Base-by-base conservation (phyloP, 768 basidiomycete species). In the Clitopilus passeckerianus region DNA sequence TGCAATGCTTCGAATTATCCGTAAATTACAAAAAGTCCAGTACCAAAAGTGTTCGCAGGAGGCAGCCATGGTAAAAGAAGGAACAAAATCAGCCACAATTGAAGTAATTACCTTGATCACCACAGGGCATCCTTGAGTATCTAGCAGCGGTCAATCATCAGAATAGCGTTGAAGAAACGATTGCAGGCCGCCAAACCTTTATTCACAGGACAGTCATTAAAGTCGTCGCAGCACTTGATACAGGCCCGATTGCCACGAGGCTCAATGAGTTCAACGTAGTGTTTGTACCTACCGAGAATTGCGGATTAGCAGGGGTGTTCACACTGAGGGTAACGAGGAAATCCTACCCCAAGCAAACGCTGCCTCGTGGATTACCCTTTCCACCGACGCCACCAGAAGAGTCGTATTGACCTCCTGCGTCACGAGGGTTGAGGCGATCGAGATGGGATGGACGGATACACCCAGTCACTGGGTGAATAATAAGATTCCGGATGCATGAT, bases 251-350 rank as follows among this genome's bases (percentile, higher is more conserved):
- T 67, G 5, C 71, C 82, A 18, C 70, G 71, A 12, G 83, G 84
- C 65, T 86, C 83, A 24, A 85, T 74, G n/a, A 85, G 68, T 61
- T 85, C 84, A 23, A 83, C 80, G 66, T 83, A 83, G 67, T 83
- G 80, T 27, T 82, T 82, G 68, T 80, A 84, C 1, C 78, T 78
- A n/a, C 23, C 56, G 37, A 41, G 10, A n/a, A n/a, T 5, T 41
- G 37, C 14, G 37, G n/a, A n/a, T 41, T n/a, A n/a, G 12, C 3
- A 41, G 10, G n/a, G 53, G 46, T 18, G 30, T 10, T 8, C 55
- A 59, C n/a, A 37, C 2, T 27, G 46, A 27, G n/a, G 24, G 52
- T 33, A 7, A 15, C 37, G 37, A 41, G 10, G 3, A 15, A 41
- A 30, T 30, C 75, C 34, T 50, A 80, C 77, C 80, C 82, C 14